Conservation (phyloP, 202 grass and related monocot species). For the Schoenoplectus tabernaemontani region DNA sequence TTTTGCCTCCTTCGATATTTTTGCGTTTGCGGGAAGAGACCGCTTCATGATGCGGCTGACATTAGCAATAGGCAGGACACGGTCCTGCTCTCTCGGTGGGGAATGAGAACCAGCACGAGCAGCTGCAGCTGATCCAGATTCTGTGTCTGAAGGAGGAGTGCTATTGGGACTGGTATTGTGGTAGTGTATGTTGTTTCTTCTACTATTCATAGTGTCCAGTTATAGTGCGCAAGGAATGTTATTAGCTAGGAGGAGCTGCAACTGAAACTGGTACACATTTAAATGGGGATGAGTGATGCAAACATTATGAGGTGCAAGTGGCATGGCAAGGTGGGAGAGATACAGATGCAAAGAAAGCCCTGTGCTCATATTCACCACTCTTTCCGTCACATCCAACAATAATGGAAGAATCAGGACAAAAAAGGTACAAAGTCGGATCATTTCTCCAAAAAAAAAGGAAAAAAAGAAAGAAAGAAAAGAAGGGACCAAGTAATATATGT, state of each 20-base stretch:
- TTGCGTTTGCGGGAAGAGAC: constrained; percentile 65
- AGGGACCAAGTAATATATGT: constrained; percentile 1
- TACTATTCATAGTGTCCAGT: constrained; percentile 38
- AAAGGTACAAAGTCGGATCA: not conserved
- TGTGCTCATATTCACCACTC: not conserved
- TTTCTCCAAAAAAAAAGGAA: not conserved
- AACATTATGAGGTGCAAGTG: constrained; percentile 12
- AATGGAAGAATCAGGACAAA: constrained; percentile 23
- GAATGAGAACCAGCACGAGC: constrained; percentile 28
- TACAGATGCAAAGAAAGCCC: constrained; percentile 19
- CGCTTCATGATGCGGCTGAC: constrained; percentile 82
- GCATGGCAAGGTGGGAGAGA: not conserved
- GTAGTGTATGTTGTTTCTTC: constrained; percentile 39
- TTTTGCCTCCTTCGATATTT: constrained; percentile 79
- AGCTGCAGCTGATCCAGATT: constrained; percentile 36
- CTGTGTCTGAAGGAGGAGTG: constrained; percentile 57
- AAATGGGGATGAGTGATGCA: constrained; percentile 4
- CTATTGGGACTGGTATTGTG: constrained; percentile 44
- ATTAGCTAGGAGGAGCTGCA: not conserved
- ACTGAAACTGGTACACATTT: not conserved
- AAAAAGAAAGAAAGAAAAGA: too few species aligned
- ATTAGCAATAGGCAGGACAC: constrained; percentile 82
- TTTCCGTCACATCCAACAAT: constrained; percentile 19
- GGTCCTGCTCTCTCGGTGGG: constrained; percentile 59
- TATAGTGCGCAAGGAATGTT: not conserved